Evolutionary conservation across 805 yeast species (phyloP), one percentile per base, ranked within the genome.

Genomic region (Kazachstania taianensis): DNA sequence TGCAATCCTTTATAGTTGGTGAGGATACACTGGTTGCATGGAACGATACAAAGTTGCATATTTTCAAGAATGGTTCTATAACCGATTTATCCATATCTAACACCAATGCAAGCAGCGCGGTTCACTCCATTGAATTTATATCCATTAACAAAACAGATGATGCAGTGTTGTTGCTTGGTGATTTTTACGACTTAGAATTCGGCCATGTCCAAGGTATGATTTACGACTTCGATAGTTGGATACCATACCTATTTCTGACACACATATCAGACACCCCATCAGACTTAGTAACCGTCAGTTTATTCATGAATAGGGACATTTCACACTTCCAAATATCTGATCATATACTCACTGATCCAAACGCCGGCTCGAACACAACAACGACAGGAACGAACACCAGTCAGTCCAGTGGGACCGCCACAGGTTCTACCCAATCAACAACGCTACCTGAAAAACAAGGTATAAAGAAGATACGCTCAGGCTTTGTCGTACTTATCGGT

Each of bases 401-500:
- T 19, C 32, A 23, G 14, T 43, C 50, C 9, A 33, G 41, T 9
- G 36, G 50, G 7, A 32, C 28, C 2, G 27, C 36, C 7, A 28
- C 50, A 5, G 15, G 33, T 7, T 18, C 53, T 14, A 28, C 55
- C 6, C 35, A 46, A 2, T 8, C 56, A 2, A 20, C 47, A 5
- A 34, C 51, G 1, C 6, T 49, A 9, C 35, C 12, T 27, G 39
- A 18, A 32, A 31, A 30, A 14, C 34, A 28, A 27, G 41, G 39
- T 43, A 23, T 31, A 13, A 48, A 51, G 22, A 53, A 57, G 41
- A 54, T 56, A 40, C 59, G 55, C 20, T 56, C 72, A 15, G 87
- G 92, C 0, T 78, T 69, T 46, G 77, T 81, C 20, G 85, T 78
- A 3, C 68, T 82, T 20, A 70, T 81, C 30, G 74, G 81, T 0